phyloP scores from a whole-genome alignment of 2,329 filamentous ascomycete species.

The Periconia macrospinosa region DNA sequence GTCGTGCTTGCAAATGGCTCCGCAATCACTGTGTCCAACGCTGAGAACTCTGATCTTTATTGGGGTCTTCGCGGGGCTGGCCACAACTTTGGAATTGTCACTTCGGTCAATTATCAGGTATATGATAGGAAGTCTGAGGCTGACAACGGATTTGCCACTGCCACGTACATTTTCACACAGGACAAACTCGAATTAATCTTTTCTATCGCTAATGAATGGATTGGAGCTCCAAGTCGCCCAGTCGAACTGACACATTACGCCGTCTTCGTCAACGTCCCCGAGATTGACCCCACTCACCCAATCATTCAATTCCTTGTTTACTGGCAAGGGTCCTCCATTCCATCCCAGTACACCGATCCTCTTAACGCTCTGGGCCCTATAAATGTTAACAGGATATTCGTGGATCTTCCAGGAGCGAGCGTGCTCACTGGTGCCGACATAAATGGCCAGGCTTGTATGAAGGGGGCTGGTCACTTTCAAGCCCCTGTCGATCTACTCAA shows the following conservation, averaged over 20 bases:
- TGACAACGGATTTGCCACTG: constrained; percentile 13
- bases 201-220: neutral
- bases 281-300: neutral
- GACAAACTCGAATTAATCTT: constrained; percentile 9
- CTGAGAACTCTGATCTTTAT: constrained; percentile 35
- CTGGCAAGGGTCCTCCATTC: constrained; percentile 7
- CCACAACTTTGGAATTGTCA: constrained; percentile 39
- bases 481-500: constrained; percentile 14
- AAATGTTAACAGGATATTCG: constrained; percentile 8
- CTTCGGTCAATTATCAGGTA: constrained; percentile 10
- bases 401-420: constrained; percentile 19
- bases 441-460: constrained; percentile 16
- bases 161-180: neutral
- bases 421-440: constrained; percentile 7
- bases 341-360: constrained; percentile 17
- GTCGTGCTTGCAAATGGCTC: constrained; percentile 28
- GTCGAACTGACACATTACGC: constrained; percentile 4
- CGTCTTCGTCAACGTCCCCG: neutral
- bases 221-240: constrained; percentile 9
- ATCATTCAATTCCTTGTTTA: constrained; percentile 4
- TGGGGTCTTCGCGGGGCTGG: constrained; percentile 43
- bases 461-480: constrained; percentile 11
- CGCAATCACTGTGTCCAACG: constrained; percentile 32
- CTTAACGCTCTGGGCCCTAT: constrained; percentile 17
- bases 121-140: constrained; percentile 3